Percentiles rank a stretch among this genome's conserved stretches.
Conservation (phyloP, 306 rosid genomes). For the Astragalus glycyphyllos region DNA sequence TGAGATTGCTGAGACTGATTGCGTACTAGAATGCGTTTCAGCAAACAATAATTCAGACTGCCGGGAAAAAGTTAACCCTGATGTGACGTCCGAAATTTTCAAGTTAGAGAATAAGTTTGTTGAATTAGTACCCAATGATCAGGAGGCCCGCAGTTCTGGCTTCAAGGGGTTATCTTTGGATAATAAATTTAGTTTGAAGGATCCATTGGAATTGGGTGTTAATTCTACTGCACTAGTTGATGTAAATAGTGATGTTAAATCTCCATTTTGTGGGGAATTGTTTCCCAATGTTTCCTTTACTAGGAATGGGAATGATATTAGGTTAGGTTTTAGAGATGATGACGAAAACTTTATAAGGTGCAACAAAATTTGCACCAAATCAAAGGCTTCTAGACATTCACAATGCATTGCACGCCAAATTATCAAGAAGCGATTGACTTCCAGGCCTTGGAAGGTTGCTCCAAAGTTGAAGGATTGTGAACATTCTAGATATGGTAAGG, state of each 20-base stretch:
- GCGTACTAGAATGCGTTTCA: slow-evolving; percentile 55
- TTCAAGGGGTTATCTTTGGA: slow-evolving; percentile 48
- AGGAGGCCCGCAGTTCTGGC: slow-evolving; percentile 46
- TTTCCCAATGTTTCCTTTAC: slow-evolving; percentile 64
- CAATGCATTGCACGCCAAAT: slow-evolving; percentile 60
- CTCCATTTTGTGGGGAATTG: slow-evolving; percentile 51
- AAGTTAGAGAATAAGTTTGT: slow-evolving; percentile 49
- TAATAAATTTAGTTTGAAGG: slow-evolving; percentile 57
- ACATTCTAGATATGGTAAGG: slow-evolving; percentile 69
- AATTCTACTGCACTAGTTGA: slow-evolving; percentile 52
- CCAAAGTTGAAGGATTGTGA: slow-evolving; percentile 85
- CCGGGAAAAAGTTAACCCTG: slow-evolving; percentile 48
- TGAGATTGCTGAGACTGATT: slow-evolving; percentile 48
- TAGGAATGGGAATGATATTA: slow-evolving; percentile 62
- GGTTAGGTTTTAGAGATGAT: slow-evolving; percentile 86
- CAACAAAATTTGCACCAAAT: slow-evolving; percentile 64
- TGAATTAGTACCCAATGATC: slow-evolving; percentile 44
- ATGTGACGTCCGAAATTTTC: slow-evolving; percentile 53
- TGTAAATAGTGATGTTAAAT: slow-evolving; percentile 51
- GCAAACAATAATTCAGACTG: slow-evolving; percentile 48
- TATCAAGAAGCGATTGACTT: slow-evolving; percentile 73
- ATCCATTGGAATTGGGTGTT: slow-evolving; percentile 48
- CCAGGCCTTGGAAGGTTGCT: slow-evolving; percentile 80
- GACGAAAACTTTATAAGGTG: slow-evolving; percentile 73
- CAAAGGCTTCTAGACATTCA: slow-evolving; percentile 63